Base-by-base conservation (phyloP, 176 grass and related monocot species). In the Themeda triandra region DNA sequence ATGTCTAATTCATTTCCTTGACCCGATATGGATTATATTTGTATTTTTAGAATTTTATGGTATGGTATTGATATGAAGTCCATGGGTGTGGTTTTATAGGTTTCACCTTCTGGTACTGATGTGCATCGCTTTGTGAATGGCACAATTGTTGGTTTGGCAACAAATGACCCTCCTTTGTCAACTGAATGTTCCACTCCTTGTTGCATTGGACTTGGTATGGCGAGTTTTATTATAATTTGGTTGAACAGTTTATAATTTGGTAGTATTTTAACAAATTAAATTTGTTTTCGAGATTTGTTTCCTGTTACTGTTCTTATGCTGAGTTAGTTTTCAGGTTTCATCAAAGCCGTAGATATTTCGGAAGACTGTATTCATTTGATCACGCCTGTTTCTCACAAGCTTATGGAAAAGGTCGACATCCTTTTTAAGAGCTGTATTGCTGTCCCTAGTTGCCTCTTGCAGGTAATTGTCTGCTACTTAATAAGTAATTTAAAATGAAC, bases 201-300 rank as follows among this genome's bases (percentile, higher is more conserved):
- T 49, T 94, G 89, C 83, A 66, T 92, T 77, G 89, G 92, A 85
- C 75, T 94, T 73, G 89, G 89, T 94, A 77, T 40, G 63, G 66
- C 53, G 69, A 82, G 5, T 64, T 82, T 28, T 37, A n/a, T 3
- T 80, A 42, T 28, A 15, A n/a, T 7, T 72, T 68, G 10, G 25
- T 66, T 66, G 39, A 31, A 49, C 5, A 4, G 33, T 75, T 46
- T 28, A 56, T 69, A 23, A 17, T 76, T 44, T 69, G 3, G 27
- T 24, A 40, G 35, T 27, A 1, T 81, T 75, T 60, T 70, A 62
- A 40, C 48, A 4, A 77, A 32, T n/a, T 37, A 17, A 83, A 64
- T n/a, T 58, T 28, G 13, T 42, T 37, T 4, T 48, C 73, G 5
- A 49, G 8, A 40, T 40, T 77, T 13, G 18, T 78, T 33, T 71